Conservation (phyloP, 1,139 yeast species). For the Geotrichum phurueaensis region DNA sequence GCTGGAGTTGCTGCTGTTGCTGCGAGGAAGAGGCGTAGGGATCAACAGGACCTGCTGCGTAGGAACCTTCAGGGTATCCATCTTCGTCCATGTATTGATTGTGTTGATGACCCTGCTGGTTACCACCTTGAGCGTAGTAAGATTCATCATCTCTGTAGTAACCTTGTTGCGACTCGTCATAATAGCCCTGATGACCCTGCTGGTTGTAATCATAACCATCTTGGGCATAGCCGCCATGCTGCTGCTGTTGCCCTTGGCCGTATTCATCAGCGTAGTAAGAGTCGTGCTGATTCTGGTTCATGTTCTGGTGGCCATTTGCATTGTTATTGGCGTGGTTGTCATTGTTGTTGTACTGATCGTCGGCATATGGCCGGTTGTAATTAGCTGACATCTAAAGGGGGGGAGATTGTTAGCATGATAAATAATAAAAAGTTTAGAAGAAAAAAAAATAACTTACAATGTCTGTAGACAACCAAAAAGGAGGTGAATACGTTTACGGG, state of each 20-base stretch:
- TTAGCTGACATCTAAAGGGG: conserved; percentile 14
- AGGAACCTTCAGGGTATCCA: conserved; percentile 35
- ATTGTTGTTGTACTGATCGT: conserved; percentile 11
- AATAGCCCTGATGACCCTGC: conserved; percentile 30
- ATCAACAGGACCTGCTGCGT: conserved; percentile 30
- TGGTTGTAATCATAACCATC: conserved; percentile 23
- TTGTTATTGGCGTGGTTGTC: background rate
- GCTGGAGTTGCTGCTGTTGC: conserved; percentile 21
- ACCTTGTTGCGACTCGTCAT: conserved; percentile 28
- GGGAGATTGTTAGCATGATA: background rate
- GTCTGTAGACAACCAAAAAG: background rate
- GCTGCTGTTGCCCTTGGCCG: conserved; percentile 23
- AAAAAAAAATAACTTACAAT: conserved; percentile 2
- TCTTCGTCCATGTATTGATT: conserved; percentile 33
- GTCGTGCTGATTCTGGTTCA: conserved; percentile 19
- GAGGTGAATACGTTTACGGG: background rate
- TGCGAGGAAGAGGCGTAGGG: conserved; percentile 27
- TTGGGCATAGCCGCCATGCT: conserved; percentile 37
- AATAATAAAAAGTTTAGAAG: background rate
- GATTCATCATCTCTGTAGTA: conserved; percentile 27
- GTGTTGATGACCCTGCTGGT: conserved; percentile 32
- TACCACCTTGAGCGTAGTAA: conserved; percentile 30
- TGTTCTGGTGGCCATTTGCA: conserved; percentile 1
- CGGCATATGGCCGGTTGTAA: conserved; percentile 16
- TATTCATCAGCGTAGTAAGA: conserved; percentile 27